These are phyloP conservation scores for Trichothecium roseum DNA, from an alignment of 2,329 filamentous ascomycete genomes.

Conservation along the genomic window DNA sequence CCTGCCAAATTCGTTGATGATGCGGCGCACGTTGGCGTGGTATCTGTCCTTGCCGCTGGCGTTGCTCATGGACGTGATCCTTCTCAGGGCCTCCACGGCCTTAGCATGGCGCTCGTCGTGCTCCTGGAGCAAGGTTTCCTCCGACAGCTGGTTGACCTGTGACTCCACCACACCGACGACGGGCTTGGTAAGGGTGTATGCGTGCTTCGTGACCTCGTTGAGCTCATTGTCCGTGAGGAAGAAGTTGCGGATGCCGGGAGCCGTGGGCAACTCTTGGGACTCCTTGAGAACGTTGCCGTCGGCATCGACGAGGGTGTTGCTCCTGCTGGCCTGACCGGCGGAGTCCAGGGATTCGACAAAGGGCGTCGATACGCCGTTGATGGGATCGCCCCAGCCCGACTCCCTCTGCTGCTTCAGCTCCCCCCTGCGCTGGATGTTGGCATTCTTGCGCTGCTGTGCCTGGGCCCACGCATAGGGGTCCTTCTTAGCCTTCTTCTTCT, in stretches of 20 bases:
- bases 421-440: constrained; percentile 66
- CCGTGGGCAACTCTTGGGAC: constrained; percentile 31
- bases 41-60: constrained; percentile 68
- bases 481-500: constrained; percentile 55
- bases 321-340: constrained; percentile 36
- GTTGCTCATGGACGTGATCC: constrained; percentile 71
- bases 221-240: constrained; percentile 62
- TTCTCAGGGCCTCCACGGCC: constrained; percentile 64
- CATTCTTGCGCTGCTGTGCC: constrained; percentile 71
- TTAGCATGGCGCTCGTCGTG: constrained; percentile 51
- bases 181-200: constrained; percentile 57
- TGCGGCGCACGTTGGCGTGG: constrained; percentile 74
- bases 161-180: constrained; percentile 22
- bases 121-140: constrained; percentile 22
- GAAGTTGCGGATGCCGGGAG: constrained; percentile 58
- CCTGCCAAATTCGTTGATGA: constrained; percentile 79
- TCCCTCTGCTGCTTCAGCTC: constrained; percentile 50
- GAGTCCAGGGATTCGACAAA: constrained; percentile 76
- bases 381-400: constrained; percentile 43
- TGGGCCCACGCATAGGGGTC: constrained; percentile 80
- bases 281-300: constrained; percentile 33
- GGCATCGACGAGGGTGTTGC: constrained; percentile 25
- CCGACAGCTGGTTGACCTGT: constrained; percentile 29
- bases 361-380: constrained; percentile 68
- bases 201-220: constrained; percentile 52